phyloP scores from a whole-genome alignment of 805 yeast species.

The Ogataea angusta region DNA sequence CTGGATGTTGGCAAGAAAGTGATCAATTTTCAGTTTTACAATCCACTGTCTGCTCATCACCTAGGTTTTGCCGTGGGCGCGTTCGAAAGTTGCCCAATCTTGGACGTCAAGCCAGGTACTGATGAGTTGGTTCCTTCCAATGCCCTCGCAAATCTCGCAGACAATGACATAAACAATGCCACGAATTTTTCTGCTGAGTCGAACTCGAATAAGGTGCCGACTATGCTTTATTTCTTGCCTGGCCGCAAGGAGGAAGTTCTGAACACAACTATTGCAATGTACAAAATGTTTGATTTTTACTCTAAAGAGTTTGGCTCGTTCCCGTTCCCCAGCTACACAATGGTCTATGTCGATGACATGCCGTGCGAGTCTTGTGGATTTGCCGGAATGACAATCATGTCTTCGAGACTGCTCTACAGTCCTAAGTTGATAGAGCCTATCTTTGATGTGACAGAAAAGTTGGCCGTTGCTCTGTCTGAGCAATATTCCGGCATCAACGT shows the following conservation, averaged over 20 bases:
- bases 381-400: constrained; percentile 67
- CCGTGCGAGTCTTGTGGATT: constrained; percentile 54
- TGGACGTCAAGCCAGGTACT: constrained; percentile 38
- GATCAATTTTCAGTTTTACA: constrained; percentile 72
- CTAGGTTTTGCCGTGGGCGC: constrained; percentile 94
- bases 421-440: constrained; percentile 76
- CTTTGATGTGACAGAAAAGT: constrained; percentile 59
- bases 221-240: constrained; percentile 62
- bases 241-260: constrained; percentile 52
- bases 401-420: constrained; percentile 64
- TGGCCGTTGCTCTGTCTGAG: constrained; percentile 69
- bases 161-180: constrained; percentile 31
- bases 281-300: constrained; percentile 76
- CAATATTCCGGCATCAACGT: constrained; percentile 96
- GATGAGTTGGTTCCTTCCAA: constrained; percentile 25
- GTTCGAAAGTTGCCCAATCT: constrained; percentile 60
- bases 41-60: constrained; percentile 91
- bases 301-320: constrained; percentile 89
- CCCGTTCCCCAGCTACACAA: constrained; percentile 79
- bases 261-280: constrained; percentile 74
- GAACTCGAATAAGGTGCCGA: constrained; percentile 42
- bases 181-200: constrained; percentile 13
- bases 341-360: constrained; percentile 67
- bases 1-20: constrained; percentile 71
- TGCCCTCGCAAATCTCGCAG: constrained; percentile 33